Percentiles rank a stretch among this genome's conserved stretches.
Conservation (phyloP, 768 basidiomycete genomes). For the Pleurotus giganteus region DNA sequence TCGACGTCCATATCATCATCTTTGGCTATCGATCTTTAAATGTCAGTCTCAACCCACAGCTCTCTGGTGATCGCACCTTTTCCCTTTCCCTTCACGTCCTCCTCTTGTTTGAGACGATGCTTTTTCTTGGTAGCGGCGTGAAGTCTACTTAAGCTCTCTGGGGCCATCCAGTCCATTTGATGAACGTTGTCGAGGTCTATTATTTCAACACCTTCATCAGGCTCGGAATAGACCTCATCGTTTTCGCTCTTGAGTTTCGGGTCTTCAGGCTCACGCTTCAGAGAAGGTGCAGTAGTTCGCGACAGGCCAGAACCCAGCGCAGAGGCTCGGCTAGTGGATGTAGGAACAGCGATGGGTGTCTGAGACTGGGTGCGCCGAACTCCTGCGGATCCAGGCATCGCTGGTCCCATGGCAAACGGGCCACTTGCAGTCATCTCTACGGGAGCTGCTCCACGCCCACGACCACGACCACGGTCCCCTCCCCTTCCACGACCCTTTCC, state of each 20-base stretch:
- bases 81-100: constrained; percentile 21
- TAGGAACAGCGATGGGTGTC: constrained; percentile 34
- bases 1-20: constrained; percentile 9
- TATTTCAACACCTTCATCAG: constrained; percentile 85
- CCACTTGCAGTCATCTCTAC: constrained; percentile 83
- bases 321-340: constrained; percentile 20
- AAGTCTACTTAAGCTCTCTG: constrained; percentile 64
- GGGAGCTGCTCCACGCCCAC: constrained; percentile 50
- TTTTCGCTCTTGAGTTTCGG: constrained; percentile 37
- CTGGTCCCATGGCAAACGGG: constrained; percentile 85
- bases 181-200: constrained; percentile 78
- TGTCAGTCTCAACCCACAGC: no score
- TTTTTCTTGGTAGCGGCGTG: constrained; percentile 31
- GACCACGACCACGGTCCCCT: constrained; percentile 49
- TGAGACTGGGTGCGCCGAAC: constrained; percentile 51
- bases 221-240: constrained; percentile 78
- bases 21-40: neutral
- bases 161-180: constrained; percentile 88
- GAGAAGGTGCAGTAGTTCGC: constrained; percentile 44
- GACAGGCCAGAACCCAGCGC: constrained; percentile 48
- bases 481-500: constrained; percentile 51
- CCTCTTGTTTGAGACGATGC: constrained; percentile 46
- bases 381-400: constrained; percentile 56
- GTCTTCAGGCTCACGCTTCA: constrained; percentile 39
- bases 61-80: constrained; percentile 34